Evolutionary conservation across 1,284 basidiomycete genomes (phyloP).

Genomic region (Marasmius oreades): DNA sequence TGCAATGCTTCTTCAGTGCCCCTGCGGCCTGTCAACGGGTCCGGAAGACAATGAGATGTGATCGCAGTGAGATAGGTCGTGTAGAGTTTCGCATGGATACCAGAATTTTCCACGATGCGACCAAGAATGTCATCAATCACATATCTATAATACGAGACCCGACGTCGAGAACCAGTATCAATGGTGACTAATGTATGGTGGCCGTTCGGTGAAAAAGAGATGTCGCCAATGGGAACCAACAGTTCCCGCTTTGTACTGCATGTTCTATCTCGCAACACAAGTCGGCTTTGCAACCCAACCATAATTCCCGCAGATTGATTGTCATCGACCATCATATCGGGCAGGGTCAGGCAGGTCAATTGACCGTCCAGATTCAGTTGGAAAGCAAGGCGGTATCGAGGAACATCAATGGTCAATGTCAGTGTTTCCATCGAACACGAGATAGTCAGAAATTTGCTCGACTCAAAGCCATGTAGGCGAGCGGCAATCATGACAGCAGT

Average conservation of each 20-base stretch:
- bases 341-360: constrained; percentile 33
- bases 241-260: constrained; percentile 21
- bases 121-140: constrained; percentile 35
- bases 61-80: constrained; percentile 43
- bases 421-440: constrained; percentile 1
- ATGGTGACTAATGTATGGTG: constrained; percentile 26
- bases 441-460: constrained; percentile 25
- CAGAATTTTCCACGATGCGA: constrained; percentile 29
- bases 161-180: constrained; percentile 13
- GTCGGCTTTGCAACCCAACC: constrained; percentile 35
- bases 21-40: constrained; percentile 40
- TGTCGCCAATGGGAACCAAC: constrained; percentile 32
- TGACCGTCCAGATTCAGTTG: constrained; percentile 21
- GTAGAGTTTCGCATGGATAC: constrained; percentile 33
- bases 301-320: constrained; percentile 35
- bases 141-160: constrained; percentile 32
- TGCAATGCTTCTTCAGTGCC: constrained; percentile 44
- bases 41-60: constrained; percentile 37
- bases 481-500: constrained; percentile 29
- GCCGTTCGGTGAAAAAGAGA: neutral
- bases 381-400: constrained; percentile 36
- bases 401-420: constrained; percentile 21
- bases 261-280: constrained; percentile 30
- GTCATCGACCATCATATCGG: constrained; percentile 31
- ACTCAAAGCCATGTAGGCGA: constrained; percentile 30